phyloP scores from a whole-genome alignment of 495 filamentous ascomycete species.

The Paragyromitra xinjiangensis region DNA sequence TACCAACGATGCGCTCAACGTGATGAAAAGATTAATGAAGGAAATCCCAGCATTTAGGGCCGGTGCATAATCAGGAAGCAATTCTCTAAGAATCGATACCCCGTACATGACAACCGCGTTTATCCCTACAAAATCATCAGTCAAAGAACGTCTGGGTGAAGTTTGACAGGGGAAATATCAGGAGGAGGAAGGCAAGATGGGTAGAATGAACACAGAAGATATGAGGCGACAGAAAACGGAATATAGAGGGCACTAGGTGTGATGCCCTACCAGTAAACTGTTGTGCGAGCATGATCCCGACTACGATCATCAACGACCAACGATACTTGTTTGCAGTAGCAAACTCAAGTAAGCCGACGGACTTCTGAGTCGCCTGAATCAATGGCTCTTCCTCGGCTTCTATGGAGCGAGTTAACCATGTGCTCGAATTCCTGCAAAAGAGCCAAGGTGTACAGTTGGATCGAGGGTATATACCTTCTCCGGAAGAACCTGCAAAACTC shows the following conservation, averaged over 20 bases:
- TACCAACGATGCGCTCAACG: conserved; percentile 78
- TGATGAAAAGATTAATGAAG: conserved; percentile 83
- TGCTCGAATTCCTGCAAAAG: neutral
- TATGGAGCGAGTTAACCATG: conserved; percentile 4
- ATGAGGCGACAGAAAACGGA: neutral
- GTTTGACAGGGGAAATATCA: neutral
- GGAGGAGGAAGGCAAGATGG: neutral
- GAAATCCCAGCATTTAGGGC: conserved; percentile 86
- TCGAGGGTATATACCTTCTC: conserved; percentile 7
- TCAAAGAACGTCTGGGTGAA: neutral
- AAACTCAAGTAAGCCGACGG: conserved; percentile 39
- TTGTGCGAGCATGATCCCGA: conserved; percentile 90
- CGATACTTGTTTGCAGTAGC: conserved; percentile 65
- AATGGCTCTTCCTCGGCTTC: conserved; percentile 63
- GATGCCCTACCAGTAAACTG: conserved; percentile 71
- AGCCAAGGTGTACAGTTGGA: neutral
- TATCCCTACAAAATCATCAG: conserved; percentile 64
- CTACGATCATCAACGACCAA: conserved; percentile 81
- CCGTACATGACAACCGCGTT: conserved; percentile 99
- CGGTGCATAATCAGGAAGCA: conserved; percentile 79
- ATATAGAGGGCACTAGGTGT: neutral
- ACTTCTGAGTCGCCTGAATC: conserved; percentile 55
- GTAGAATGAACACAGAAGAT: neutral
- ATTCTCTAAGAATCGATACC: conserved; percentile 79
- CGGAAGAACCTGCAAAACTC: conserved; percentile 59